phyloP scores from a whole-genome alignment of 192 early-diverging fungal species.

The Podila minutissima region DNA sequence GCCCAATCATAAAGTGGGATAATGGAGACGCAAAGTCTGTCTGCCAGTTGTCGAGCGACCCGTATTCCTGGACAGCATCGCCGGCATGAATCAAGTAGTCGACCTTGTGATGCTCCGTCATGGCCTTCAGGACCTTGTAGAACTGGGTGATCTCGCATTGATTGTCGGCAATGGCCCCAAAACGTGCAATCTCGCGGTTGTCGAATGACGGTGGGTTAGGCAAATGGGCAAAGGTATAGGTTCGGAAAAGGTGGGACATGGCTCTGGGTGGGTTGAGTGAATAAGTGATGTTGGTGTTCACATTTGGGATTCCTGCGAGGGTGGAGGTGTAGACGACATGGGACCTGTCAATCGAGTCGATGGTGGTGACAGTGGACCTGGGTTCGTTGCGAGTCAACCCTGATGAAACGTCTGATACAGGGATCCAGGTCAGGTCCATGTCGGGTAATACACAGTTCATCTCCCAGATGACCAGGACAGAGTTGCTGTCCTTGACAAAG shows the following conservation, averaged over 20 bases:
- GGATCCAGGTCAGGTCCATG: constrained; percentile 54
- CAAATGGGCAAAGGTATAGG: constrained; percentile 42
- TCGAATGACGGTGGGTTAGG: constrained; percentile 49
- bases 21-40: constrained; percentile 73
- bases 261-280: constrained; percentile 17
- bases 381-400: constrained; percentile 1
- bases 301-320: constrained; percentile 37
- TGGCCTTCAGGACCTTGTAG: constrained; percentile 35
- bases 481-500: constrained; percentile 57
- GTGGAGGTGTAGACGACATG: constrained; percentile 35
- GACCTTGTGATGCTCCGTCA: constrained; percentile 44
- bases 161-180: constrained; percentile 61
- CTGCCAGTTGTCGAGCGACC: constrained; percentile 73
- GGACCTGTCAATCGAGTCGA: constrained; percentile 18
- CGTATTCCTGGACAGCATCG: constrained; percentile 70
- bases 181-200: constrained; percentile 55
- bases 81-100: constrained; percentile 76
- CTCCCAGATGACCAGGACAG: constrained; percentile 65
- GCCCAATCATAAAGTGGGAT: constrained; percentile 62
- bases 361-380: constrained; percentile 2
- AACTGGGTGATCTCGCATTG: constrained; percentile 44
- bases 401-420: constrained; percentile 1
- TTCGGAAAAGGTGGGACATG: constrained; percentile 28
- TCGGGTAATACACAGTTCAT: constrained; percentile 61
- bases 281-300: constrained; percentile 41